phyloP scores from a whole-genome alignment of 1,139 yeast genomes.

The Fermentozyma sake region DNA sequence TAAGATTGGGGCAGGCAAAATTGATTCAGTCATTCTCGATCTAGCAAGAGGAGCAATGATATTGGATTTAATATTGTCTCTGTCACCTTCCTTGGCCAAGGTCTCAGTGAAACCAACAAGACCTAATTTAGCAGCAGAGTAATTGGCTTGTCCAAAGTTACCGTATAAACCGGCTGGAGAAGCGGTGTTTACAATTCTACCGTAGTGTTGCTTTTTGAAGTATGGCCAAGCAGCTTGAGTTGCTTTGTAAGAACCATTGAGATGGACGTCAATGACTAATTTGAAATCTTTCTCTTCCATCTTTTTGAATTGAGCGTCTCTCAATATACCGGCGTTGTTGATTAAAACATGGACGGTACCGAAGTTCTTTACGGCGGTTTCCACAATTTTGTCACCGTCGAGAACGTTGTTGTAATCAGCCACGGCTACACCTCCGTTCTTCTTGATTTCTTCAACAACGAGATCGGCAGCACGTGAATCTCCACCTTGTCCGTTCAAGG shows the following conservation, averaged over 20 bases:
- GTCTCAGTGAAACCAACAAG: slow-evolving; percentile 91
- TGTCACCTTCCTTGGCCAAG: slow-evolving; percentile 88
- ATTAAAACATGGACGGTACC: slow-evolving; percentile 88
- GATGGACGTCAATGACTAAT: slow-evolving; percentile 79
- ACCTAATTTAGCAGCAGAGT: slow-evolving; percentile 90
- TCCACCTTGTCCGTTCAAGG: slow-evolving; percentile 66
- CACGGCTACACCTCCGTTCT: slow-evolving; percentile 79
- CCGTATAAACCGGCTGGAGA: slow-evolving; percentile 98
- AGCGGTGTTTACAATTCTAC: slow-evolving; percentile 86
- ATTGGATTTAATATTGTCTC: slow-evolving; percentile 78
- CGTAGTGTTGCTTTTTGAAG: slow-evolving; percentile 78
- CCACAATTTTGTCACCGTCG: slow-evolving; percentile 81
- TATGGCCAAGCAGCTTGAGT: slow-evolving; percentile 93
- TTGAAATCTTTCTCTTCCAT: slow-evolving; percentile 80
- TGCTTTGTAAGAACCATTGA: slow-evolving; percentile 82
- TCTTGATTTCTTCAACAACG: slow-evolving; percentile 79
- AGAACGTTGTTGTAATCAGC: slow-evolving; percentile 92
- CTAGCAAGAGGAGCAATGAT: slow-evolving; percentile 93
- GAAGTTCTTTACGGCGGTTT: slow-evolving; percentile 80
- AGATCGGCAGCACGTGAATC: slow-evolving; percentile 75
- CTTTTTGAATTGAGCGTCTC: slow-evolving; percentile 73
- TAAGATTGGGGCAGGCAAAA: slow-evolving; percentile 81
- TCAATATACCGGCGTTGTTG: slow-evolving; percentile 92
- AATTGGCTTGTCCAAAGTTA: slow-evolving; percentile 94
- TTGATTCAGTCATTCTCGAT: slow-evolving; percentile 91